Base-by-base conservation (phyloP, 2,329 filamentous ascomycete species). In the Pseudohalonectria lignicola region DNA sequence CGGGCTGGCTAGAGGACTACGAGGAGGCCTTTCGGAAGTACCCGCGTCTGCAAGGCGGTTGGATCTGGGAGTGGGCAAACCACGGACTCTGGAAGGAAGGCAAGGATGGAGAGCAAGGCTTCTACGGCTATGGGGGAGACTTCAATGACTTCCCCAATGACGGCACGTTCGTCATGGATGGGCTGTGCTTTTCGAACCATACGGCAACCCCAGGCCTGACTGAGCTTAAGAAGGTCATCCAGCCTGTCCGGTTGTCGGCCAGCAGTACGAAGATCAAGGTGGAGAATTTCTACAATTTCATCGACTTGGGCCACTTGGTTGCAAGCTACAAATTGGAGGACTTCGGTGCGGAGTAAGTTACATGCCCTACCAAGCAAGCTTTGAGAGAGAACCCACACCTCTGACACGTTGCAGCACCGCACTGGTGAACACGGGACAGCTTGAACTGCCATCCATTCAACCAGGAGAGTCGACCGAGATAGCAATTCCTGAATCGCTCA, bases 1-100 rank as follows among this genome's bases (percentile, higher is more conserved):
- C 82, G 0, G 81, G 82, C 2, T 73, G 71, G 25, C 63, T 86
- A 10, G 69, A 79, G 42, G 80, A 84, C 43, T 86, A 86, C 42
- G 64, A 80, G 35, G 63, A 76, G 30, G 65, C 69, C 0, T 86
- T 84, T 58, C 69, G 71, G 23, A 64, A 64, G 20, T 62, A 81
- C 42, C 69, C 69, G 1, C 66, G 69, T 2, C 64, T 84, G 0
- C 79, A 83, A 49, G 80, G 80, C 10, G 80, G 79, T 0, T 78
- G 71, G 43, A 70, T 80, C 47, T 80, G 76, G 75, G 75, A 79
- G 48, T 80, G 75, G 75, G 71, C 70, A 0, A 79, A 77, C 54
- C 74, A 78, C 38, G 73, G 74, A 1, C 53, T 78, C 1, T 66
- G 62, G 58, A 67, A 64, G 43, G 59, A 65, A 15, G 63, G 57